These are phyloP conservation scores for Tolypocladium cylindrosporum DNA, from an alignment of 2,329 filamentous ascomycete species.

Conservation along the genomic window DNA sequence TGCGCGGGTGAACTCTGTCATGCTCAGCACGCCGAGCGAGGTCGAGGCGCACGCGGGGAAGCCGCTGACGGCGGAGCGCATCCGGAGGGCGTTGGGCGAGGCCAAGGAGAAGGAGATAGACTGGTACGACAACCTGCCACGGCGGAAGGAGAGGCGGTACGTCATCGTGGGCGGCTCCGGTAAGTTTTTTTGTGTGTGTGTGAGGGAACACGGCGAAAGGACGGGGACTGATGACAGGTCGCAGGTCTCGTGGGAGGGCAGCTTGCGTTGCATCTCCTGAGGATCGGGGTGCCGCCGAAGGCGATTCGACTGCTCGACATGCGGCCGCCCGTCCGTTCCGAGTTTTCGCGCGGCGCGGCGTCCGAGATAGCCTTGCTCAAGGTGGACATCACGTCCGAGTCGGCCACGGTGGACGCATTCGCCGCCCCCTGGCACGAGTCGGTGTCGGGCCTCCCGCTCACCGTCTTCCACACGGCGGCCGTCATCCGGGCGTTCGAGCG, in stretches of 20 bases:
- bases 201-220: too few species aligned
- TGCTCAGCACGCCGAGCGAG: constrained; percentile 25
- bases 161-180: constrained; percentile 37
- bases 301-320: constrained; percentile 46
- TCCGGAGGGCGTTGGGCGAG: constrained; percentile 23
- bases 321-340: constrained; percentile 27
- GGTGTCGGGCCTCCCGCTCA: constrained; percentile 34
- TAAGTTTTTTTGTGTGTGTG: constrained; percentile 11
- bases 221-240: too few species aligned
- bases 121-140: constrained; percentile 27
- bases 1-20: constrained; percentile 23
- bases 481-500: constrained; percentile 42
- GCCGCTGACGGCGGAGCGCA: constrained; percentile 23
- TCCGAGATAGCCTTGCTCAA: constrained; percentile 30
- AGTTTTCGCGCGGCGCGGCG: constrained; percentile 21
- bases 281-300: constrained; percentile 37
- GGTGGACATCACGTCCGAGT: constrained; percentile 38
- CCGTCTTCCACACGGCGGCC: constrained; percentile 48
- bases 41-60: constrained; percentile 17
- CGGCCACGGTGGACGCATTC: constrained; percentile 35
- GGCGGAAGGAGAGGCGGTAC: constrained; percentile 29
- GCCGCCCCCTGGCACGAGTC: constrained; percentile 32
- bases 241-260: constrained; percentile 44
- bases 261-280: constrained; percentile 42
- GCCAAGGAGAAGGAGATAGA: constrained; percentile 26